Evolutionary conservation across 192 early-diverging fungal species (phyloP), one percentile per base, ranked within the genome.

Genomic region (Coemansia sp.): DNA sequence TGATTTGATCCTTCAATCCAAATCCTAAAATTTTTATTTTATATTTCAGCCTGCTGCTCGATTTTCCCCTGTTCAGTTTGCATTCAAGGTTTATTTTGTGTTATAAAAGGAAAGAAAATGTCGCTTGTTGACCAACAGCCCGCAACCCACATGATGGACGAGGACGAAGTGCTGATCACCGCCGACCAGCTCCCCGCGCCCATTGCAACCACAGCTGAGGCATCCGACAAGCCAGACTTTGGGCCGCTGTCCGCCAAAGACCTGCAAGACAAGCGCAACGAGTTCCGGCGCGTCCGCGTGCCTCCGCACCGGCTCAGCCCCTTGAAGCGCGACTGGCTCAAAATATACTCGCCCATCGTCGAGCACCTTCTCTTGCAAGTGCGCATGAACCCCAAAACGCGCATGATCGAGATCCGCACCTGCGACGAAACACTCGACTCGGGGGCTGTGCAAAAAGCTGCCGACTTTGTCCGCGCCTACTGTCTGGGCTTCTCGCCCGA

Each of bases 321-420:
- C 19, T 74, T 99, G 31, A 94, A 94, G 75, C 89, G 88, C 26
- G 87, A 91, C 62, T 99, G 97, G 97, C 64, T 95, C 54, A 91
- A 97, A 72, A 88, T 99, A 62, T 99, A 99, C 83, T 89, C 94
- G 47, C 95, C 97, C 17, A 85, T 99, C 22, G 95, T 98, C 4
- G 92, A 95, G 78, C 91, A 97, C 75, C 85, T 99, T 64, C 91
- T 95, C 62, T 83, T 99, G 34, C 96, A 99, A 76, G 89, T 98
- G 42, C 87, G 95, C 57, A 93, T 98, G 89, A 99, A 99, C 82
- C 70, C 92, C 57, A 93, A 93, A 73, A 73, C 84, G 36, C 92
- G 91, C 62, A 82, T 89, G 66, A 92, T 99, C 20, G 97, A 99
- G 83, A 71, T 99, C 57, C 84, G 88, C 75, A 90, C 88, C 5